phyloP scores from a whole-genome alignment of 2,329 filamentous ascomycete species.

The Xylariaceae sp. region DNA sequence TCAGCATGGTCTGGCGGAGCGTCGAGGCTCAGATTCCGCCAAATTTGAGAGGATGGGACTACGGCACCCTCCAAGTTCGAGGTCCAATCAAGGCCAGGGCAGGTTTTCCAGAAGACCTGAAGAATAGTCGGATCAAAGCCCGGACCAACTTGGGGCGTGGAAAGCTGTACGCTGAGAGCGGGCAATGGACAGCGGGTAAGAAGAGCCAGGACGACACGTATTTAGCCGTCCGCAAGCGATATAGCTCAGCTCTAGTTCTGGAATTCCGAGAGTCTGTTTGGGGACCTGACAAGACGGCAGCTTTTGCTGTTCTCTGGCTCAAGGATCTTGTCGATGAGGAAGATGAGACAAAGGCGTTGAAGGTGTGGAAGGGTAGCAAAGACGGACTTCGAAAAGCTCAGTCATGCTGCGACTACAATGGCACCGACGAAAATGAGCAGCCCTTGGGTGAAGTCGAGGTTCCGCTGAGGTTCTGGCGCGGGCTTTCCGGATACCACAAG shows the following conservation, averaged over 20 bases:
- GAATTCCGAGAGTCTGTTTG: conserved; percentile 55
- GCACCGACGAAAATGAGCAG: conserved; percentile 50
- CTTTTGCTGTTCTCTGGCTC: conserved; percentile 64
- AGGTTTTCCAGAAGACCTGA: conserved; percentile 44
- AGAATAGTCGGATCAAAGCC: conserved; percentile 53
- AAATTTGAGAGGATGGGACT: conserved; percentile 64
- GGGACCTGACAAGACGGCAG: conserved; percentile 50
- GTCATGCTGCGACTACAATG: conserved; percentile 30
- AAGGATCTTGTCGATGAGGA: conserved; percentile 67
- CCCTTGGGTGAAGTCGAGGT: conserved; percentile 54
- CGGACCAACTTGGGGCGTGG: conserved; percentile 51
- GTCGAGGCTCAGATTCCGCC: conserved; percentile 58
- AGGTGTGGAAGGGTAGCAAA: conserved; percentile 65
- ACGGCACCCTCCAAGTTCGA: conserved; percentile 64
- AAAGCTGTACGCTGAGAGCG: conserved; percentile 52
- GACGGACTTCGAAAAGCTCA: conserved; percentile 34
- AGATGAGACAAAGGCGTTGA: conserved; percentile 51
- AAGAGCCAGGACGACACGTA: conserved; percentile 37
- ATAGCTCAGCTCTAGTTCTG: conserved; percentile 50
- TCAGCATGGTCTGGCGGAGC: conserved; percentile 71
- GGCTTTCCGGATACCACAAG: conserved; percentile 56
- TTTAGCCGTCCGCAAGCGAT: conserved; percentile 58
- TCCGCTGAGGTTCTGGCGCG: conserved; percentile 56
- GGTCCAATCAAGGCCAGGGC: conserved; percentile 41
- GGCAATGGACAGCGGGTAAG: conserved; percentile 48